Evolutionary conservation across 2,329 filamentous ascomycete genomes (phyloP).

Genomic region (Stachybotrys elegans): DNA sequence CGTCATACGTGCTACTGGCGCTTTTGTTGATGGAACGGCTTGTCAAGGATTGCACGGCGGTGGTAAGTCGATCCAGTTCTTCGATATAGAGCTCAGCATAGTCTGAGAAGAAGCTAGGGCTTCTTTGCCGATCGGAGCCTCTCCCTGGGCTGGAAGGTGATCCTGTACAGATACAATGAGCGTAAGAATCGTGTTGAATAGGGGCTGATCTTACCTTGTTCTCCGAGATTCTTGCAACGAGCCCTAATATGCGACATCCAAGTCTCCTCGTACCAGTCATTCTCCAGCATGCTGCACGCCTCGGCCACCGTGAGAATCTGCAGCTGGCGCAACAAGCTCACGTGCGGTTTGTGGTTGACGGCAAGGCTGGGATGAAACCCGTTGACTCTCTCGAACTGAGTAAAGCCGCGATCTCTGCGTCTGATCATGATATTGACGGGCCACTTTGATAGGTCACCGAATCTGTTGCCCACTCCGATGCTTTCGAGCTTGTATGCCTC

Average conservation of each 20-base stretch:
- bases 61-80: no score
- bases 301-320: slow-evolving; percentile 6
- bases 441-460: not conserved
- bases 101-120: no score
- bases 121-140: no score
- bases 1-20: no score
- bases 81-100: no score
- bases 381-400: slow-evolving; percentile 9
- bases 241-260: slow-evolving; percentile 8
- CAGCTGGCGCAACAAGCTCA: slow-evolving; percentile 9
- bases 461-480: slow-evolving; percentile 5
- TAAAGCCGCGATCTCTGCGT: not conserved
- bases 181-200: no score
- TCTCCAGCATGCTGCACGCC: slow-evolving; percentile 4
- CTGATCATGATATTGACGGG: not conserved
- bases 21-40: no score
- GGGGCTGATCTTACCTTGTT: no score
- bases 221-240: not conserved
- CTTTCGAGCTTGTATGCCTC: slow-evolving; percentile 9
- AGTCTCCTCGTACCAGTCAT: slow-evolving; percentile 5
- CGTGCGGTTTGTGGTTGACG: slow-evolving; percentile 10
- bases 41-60: no score
- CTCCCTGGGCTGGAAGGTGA: no score
- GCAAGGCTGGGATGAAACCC: slow-evolving; percentile 13
- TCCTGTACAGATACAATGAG: no score